Evolutionary conservation across 2,329 filamentous ascomycete species (phyloP).

Genomic region (Malbranchea zuffiana): DNA sequence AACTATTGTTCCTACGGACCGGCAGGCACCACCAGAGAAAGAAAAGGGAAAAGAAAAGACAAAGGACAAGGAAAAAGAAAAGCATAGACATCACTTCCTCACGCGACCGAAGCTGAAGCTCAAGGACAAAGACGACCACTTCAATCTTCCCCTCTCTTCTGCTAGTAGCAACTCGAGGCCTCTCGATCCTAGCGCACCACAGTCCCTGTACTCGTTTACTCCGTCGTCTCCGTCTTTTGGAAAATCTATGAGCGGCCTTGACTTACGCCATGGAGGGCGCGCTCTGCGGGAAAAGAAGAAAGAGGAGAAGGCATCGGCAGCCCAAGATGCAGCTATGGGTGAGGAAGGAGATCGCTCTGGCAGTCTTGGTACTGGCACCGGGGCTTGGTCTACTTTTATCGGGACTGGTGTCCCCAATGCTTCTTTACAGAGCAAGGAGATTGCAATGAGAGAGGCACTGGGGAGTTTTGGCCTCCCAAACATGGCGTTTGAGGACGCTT

Average conservation of each 20-base stretch:
- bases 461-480: conserved; percentile 54
- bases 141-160: conserved; percentile 50
- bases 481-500: conserved; percentile 56
- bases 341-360: conserved; percentile 28
- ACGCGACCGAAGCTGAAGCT: conserved; percentile 56
- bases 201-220: conserved; percentile 55
- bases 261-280: conserved; percentile 65
- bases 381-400: conserved; percentile 23
- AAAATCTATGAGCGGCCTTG: conserved; percentile 71
- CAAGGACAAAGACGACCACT: conserved; percentile 50
- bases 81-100: conserved; percentile 52
- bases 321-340: conserved; percentile 12
- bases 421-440: conserved; percentile 20
- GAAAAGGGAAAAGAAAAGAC: conserved; percentile 28
- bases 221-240: conserved; percentile 59
- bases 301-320: conserved; percentile 41
- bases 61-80: conserved; percentile 35
- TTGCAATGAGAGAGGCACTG: conserved; percentile 31
- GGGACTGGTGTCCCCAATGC: conserved; percentile 24
- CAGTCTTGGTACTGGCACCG: conserved; percentile 18
- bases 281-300: conserved; percentile 72
- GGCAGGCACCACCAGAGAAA: conserved; percentile 30
- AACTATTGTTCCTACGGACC: conserved; percentile 45
- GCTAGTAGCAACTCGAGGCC: conserved; percentile 55
- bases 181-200: conserved; percentile 51